Base-by-base conservation (phyloP, 2,329 filamentous ascomycete genomes). In the Apiospora malaysiana region DNA sequence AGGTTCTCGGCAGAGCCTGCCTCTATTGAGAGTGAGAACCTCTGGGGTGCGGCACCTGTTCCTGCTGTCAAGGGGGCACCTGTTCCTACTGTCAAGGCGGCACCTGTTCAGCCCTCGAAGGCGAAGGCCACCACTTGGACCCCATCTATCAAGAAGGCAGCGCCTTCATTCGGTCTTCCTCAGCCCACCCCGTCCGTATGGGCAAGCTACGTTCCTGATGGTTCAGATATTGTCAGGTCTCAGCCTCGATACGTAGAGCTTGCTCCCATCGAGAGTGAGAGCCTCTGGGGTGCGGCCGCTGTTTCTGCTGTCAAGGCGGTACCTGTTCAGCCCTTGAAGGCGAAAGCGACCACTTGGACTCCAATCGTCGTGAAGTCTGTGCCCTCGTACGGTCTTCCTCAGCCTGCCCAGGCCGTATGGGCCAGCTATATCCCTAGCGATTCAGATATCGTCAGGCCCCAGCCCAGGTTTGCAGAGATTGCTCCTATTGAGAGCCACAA, bases 311-410 rank as follows among this genome's bases (percentile, higher is more conserved):
- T 32, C 32, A 32, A 32, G 32, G 32, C 32, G 32, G 32, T 6
- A 32, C 32, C 32, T 6, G 32, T 32, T 32, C 37, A 25, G 65
- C 42, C 65, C 10, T 32, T 23, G 51, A 37, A 59, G 51, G 18
- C 2, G 23, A 59, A 27, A 12, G 51, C 51, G 27, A 27, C 51
- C 32, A 67, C 42, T n/a, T 67, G 65, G 65, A 25, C 65, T 25
- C 65, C 65, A 3, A 4, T n/a, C 23, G 21, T 8, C 6, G 23
- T 46, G 65, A 46, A 25, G 40, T 1, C 42, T 7, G 42, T 23
- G 9, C 65, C 65, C 23, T 25, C 14, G 18, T 45, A 67, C 65
- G 65, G 65, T 42, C 65, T 67, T 12, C 65, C 65, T 43, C 65
- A 67, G 40, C 65, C 65, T 21, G 23, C 37, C 65, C 14, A 16